These are phyloP conservation scores for Talaromyces rugulosus DNA, from an alignment of 2,329 filamentous ascomycete genomes.

Conservation along the genomic window DNA sequence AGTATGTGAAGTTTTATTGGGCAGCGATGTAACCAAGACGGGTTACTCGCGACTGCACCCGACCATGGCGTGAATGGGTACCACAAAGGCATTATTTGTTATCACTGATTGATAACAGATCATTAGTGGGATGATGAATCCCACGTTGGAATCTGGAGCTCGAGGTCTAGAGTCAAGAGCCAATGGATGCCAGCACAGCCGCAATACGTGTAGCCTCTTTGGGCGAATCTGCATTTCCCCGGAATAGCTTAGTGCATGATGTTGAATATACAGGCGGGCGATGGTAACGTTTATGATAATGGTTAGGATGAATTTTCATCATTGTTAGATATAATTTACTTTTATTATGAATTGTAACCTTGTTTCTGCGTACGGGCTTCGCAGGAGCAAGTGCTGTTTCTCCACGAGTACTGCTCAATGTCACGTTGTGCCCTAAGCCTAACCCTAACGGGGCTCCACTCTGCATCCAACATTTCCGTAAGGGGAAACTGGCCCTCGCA, in stretches of 20 bases:
- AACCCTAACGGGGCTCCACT: background rate
- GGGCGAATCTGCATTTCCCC: background rate
- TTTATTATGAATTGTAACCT: background rate
- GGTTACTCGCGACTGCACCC: background rate
- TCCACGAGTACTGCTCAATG: background rate
- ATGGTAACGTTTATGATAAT: background rate
- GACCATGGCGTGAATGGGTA: background rate
- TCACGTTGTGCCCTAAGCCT: background rate
- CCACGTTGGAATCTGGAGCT: background rate
- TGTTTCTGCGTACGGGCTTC: too few relatives aligned
- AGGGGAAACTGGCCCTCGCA: background rate
- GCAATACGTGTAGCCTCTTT: background rate
- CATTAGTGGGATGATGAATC: background rate
- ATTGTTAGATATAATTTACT: background rate
- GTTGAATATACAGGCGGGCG: background rate
- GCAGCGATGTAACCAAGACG: background rate
- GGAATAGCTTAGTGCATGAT: background rate
- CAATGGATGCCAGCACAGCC: background rate
- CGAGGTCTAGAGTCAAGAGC: background rate
- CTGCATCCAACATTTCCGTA: background rate
- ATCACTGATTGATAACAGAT: background rate
- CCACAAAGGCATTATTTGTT: background rate
- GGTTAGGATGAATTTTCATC: too few relatives aligned
- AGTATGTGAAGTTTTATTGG: background rate
- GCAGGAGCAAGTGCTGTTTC: too few relatives aligned